Evolutionary conservation across 1,139 yeast genomes (phyloP).

Genomic region (Yamadazyma jaroonii): DNA sequence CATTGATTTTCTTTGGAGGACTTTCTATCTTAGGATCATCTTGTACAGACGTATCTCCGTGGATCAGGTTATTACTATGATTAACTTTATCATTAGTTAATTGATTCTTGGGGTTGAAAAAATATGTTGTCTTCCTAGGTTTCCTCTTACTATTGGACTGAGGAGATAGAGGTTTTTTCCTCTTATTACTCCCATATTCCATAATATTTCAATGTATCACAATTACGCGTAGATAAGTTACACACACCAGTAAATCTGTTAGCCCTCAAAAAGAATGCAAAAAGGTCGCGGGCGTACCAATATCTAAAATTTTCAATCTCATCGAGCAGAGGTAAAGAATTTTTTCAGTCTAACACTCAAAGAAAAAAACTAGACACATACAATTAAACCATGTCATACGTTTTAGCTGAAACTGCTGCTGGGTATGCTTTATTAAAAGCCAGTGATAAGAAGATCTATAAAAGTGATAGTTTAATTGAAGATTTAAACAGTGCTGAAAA

Average conservation of each 20-base stretch:
- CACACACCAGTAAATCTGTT: too few species aligned
- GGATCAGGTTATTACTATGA: background rate
- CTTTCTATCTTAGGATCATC: background rate
- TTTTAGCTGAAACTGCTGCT: slow-evolving; percentile 96
- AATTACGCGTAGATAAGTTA: slow-evolving; percentile 1
- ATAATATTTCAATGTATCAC: too few species aligned
- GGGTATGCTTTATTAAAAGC: slow-evolving; percentile 98
- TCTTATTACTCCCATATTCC: background rate
- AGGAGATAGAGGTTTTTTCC: slow-evolving; percentile 1
- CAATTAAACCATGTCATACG: slow-evolving; percentile 60
- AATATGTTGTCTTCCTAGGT: slow-evolving; percentile 26
- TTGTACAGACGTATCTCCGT: background rate
- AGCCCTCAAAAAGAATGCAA: background rate
- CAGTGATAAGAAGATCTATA: slow-evolving; percentile 94
- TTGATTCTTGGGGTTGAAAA: slow-evolving; percentile 36
- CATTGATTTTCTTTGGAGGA: background rate
- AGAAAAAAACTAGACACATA: background rate
- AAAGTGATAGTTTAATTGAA: slow-evolving; percentile 68
- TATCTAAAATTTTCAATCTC: slow-evolving; percentile 19
- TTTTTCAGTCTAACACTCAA: slow-evolving; percentile 11
- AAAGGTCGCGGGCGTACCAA: slow-evolving; percentile 1
- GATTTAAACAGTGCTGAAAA: slow-evolving; percentile 84
- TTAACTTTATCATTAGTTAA: slow-evolving; percentile 13
- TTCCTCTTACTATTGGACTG: background rate
- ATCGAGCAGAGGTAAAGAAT: slow-evolving; percentile 15